Conservation (phyloP, 2,329 filamentous ascomycete genomes). For the Fusarium sp. region DNA sequence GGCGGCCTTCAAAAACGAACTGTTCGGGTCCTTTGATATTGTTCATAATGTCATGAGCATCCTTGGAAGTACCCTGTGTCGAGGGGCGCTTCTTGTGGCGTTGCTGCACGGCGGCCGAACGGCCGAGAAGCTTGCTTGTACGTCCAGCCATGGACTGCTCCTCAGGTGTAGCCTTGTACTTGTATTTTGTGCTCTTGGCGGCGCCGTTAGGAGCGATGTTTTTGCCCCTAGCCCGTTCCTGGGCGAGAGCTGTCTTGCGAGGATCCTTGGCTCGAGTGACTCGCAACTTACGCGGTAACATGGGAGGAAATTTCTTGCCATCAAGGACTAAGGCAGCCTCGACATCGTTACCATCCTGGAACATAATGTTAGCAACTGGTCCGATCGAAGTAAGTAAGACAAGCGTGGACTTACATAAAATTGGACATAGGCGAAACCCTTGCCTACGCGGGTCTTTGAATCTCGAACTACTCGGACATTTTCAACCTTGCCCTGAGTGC, state of each 20-base stretch:
- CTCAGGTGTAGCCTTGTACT: slow-evolving; percentile 74
- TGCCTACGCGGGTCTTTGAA: slow-evolving; percentile 88
- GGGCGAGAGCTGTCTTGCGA: slow-evolving; percentile 64
- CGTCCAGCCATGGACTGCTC: slow-evolving; percentile 78
- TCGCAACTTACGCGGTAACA: slow-evolving; percentile 88
- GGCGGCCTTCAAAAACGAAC: slow-evolving; percentile 83
- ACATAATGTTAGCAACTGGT: slow-evolving; percentile 3
- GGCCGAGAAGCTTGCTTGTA: slow-evolving; percentile 77
- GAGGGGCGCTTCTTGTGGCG: slow-evolving; percentile 42
- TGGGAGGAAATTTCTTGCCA: slow-evolving; percentile 91
- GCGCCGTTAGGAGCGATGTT: slow-evolving; percentile 50
- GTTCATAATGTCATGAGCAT: slow-evolving; percentile 11
- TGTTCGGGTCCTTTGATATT: slow-evolving; percentile 69
- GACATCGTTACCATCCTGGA: slow-evolving; percentile 81
- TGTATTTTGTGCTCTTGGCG: slow-evolving; percentile 64
- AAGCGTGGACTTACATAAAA: slow-evolving; percentile 70
- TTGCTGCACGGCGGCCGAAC: slow-evolving; percentile 67
- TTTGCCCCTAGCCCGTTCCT: slow-evolving; percentile 47
- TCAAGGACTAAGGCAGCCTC: slow-evolving; percentile 90
- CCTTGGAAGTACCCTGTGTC: slow-evolving; percentile 34
- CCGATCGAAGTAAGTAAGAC: background rate
- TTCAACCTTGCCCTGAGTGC: slow-evolving; percentile 81
- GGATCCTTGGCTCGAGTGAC: slow-evolving; percentile 86
- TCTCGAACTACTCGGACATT: slow-evolving; percentile 94
- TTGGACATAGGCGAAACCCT: slow-evolving; percentile 97